Percentiles rank a stretch among this genome's conserved stretches.
These are phyloP conservation scores for Holtermannia corniformis DNA, from an alignment of 768 basidiomycete genomes.

Conservation along the genomic window DNA sequence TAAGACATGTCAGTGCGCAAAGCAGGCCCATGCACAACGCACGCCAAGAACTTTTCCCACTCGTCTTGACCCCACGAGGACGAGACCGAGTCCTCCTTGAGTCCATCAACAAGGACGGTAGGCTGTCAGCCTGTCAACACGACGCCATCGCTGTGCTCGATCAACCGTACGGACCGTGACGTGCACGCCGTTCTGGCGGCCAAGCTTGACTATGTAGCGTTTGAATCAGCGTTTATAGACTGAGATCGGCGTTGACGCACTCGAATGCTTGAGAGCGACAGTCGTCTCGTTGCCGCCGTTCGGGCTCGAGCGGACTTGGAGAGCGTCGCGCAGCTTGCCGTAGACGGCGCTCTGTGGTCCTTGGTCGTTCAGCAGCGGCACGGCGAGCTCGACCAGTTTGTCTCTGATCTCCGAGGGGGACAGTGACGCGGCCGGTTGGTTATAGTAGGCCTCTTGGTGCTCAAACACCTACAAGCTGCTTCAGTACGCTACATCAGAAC, in stretches of 20 bases:
- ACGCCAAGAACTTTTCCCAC: conserved; percentile 64
- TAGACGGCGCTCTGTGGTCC: conserved; percentile 50
- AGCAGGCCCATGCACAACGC: conserved; percentile 12
- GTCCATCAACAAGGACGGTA: conserved; percentile 42
- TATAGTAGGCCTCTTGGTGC: conserved; percentile 66
- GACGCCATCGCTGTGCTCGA: conserved; percentile 49
- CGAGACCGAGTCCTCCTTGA: conserved; percentile 58
- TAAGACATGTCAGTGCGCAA: neutral
- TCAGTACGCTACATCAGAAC: too few species aligned
- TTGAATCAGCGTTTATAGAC: neutral
- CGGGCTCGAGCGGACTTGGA: conserved; percentile 54
- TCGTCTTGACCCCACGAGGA: conserved; percentile 74
- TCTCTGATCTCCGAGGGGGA: conserved; percentile 65
- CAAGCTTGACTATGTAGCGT: conserved; percentile 64
- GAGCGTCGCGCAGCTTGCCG: conserved; percentile 53
- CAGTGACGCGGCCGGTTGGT: conserved; percentile 58
- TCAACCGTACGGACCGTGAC: conserved; percentile 70
- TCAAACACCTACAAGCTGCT: conserved; percentile 85
- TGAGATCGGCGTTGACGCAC: too few species aligned
- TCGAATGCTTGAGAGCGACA: conserved; percentile 78
- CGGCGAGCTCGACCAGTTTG: conserved; percentile 49
- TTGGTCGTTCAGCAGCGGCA: conserved; percentile 19
- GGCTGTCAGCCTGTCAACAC: conserved; percentile 34
- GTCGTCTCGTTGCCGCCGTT: conserved; percentile 79
- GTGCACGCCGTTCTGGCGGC: conserved; percentile 83